Evolutionary conservation across 257 asterid genomes (phyloP), one percentile per base, ranked within the genome.

Genomic region (Haberlea rhodopensis): DNA sequence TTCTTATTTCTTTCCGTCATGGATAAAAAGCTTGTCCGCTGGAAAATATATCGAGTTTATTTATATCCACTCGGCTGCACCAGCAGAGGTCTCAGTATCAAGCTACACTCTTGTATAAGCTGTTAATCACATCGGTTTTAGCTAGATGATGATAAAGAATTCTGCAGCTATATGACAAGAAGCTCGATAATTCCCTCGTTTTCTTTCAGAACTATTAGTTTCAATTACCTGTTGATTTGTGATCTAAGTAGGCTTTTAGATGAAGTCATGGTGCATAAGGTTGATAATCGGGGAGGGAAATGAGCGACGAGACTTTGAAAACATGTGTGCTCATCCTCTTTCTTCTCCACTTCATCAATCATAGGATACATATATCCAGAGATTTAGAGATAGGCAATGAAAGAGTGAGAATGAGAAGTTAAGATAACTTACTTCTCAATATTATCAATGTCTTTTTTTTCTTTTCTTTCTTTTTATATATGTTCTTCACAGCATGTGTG

Each of bases 241-340:
- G 77, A 70, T 70, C 23, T 54, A 64, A 57, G 75, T 75, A 73
- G 84, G 68, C 70, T 24, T 78, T 68, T 40, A 74, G 70, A 73
- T 71, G 70, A 75, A 27, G 45, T 32, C 67, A 75, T 81, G 75
- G 62, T 70, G 62, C 76, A 78, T 82, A 76, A 75, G 87, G 84
- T 77, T 37, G 75, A 71, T 63, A 82, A 70, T 51, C 25, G 89
- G 95, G 73, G 25, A 83, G 73, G 78, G 95, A 87, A 84, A 85
- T 85, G 94, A 83, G 96, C 60, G 96, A 89, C 78, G 96, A 80
- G 95, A 87, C 81, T 58, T 71, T 75, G 60, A 66, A 73, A 73
- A 66, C 55, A 65, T 74, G 92, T n/a, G n/a, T 78, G 96, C 95
- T 89, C 92, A 81, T 89, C 96, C 99, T 92, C 96, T 85, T 87